Percentiles rank a stretch among this genome's conserved stretches.
These are phyloP conservation scores for Wickerhamiella galacta DNA, from an alignment of 805 yeast species.

Conservation along the genomic window DNA sequence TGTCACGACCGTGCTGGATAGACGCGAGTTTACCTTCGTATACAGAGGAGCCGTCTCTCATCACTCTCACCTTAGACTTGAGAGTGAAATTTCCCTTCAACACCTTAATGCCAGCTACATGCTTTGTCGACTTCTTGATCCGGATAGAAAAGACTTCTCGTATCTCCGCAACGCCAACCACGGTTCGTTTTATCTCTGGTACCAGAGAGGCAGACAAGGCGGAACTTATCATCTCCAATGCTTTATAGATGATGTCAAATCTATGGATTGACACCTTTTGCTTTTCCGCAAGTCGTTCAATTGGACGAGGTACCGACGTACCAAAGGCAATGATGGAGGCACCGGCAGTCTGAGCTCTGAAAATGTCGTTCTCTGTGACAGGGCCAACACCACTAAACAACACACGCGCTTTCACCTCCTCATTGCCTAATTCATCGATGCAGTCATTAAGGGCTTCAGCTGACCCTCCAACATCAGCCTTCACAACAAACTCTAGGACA, in stretches of 20 bases:
- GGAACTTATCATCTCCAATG: constrained; percentile 68
- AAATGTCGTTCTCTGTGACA: constrained; percentile 49
- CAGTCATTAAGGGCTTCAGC: constrained; percentile 84
- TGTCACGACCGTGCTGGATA: constrained; percentile 69
- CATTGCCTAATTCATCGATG: constrained; percentile 68
- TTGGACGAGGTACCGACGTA: constrained; percentile 46
- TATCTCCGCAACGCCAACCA: constrained; percentile 48
- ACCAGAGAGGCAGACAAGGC: constrained; percentile 42
- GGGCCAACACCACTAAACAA: constrained; percentile 64
- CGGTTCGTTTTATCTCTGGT: constrained; percentile 51
- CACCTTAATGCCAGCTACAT: constrained; percentile 82
- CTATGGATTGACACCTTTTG: constrained; percentile 41
- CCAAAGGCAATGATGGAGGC: constrained; percentile 73
- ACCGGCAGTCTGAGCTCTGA: constrained; percentile 48
- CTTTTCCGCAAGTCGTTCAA: constrained; percentile 38
- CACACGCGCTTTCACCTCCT: constrained; percentile 58
- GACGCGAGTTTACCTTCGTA: constrained; percentile 49
- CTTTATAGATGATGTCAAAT: constrained; percentile 70
- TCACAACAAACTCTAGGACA: constrained; percentile 48
- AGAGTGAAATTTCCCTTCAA: constrained; percentile 48
- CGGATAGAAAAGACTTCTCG: constrained; percentile 59
- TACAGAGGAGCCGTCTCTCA: constrained; percentile 32
- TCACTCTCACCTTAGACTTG: constrained; percentile 39
- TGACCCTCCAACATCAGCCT: constrained; percentile 89
- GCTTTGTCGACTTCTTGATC: constrained; percentile 31